Base-by-base conservation (phyloP, 352 stramenopile genomes). In the Phytopythium boreale region DNA sequence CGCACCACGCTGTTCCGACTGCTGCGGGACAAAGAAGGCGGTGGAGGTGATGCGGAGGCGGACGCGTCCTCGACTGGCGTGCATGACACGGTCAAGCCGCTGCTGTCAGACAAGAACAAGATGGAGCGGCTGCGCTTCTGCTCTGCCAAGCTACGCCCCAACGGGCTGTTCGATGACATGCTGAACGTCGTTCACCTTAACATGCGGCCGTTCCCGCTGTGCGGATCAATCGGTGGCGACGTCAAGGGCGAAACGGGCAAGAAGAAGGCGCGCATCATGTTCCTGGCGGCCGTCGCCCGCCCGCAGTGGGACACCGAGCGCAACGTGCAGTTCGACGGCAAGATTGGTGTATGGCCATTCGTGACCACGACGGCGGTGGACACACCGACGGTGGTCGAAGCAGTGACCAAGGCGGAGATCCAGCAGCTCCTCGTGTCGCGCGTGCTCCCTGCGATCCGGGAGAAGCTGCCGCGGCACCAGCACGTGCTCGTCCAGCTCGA, bases 101-200 rank as follows among this genome's bases (percentile, higher is more conserved):
- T 59, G 26, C 59, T 79, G 5, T 77, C 71, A 1, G 69, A 77
- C 36, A 76, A 77, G 63, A 80, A 82, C 61, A 75, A 77, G 57
- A 62, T 63, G 22, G 74, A 79, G 4, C 61, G 69, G 46, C 56
- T 81, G 49, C 64, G 64, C 22, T 77, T 80, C 57, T 80, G 73
- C 46, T 62, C 47, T 17, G 22, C 39, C 22, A 80, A 80, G 58
- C 61, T 80, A 58, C 68, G 70, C 2, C 62, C 70, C 1, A 80
- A 70, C 44, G 67, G 73, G 2, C 67, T 76, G n/a, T 77, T 76
- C 53, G 63, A 81, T 36, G 64, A 76, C 56, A 79, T 81, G 74
- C 68, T 68, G 31, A 75, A 79, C 60, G 66, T 79, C 17, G 71
- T 79, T 37, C 74, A 81, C 51, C 67, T 81, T 11, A 77, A 81